phyloP scores from a whole-genome alignment of 345 rosid species.

The Cardamine occulta region DNA sequence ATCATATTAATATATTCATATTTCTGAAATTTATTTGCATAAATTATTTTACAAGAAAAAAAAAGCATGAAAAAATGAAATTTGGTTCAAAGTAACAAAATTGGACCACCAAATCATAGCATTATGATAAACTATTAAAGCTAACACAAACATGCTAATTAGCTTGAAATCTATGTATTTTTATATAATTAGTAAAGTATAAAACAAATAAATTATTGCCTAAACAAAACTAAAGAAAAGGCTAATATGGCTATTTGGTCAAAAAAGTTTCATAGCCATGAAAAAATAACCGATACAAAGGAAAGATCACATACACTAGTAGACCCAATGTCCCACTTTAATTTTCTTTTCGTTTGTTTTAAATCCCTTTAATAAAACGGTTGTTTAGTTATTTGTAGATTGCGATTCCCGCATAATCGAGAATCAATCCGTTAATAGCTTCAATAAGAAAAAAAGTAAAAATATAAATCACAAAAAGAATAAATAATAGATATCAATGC shows the following conservation, averaged over 20 bases:
- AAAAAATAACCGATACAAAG: conserved; percentile 34
- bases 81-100: conserved; percentile 31
- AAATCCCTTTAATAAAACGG: conserved; percentile 31
- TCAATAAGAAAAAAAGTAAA: conserved; percentile 24
- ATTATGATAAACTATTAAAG: conserved; percentile 44
- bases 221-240: conserved; percentile 20
- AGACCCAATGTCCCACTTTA: conserved; percentile 39
- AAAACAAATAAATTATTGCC: conserved; percentile 24
- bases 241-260: conserved; percentile 41
- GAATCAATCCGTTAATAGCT: conserved; percentile 35
- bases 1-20: conserved; percentile 1
- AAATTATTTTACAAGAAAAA: background rate
- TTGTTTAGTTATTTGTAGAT: conserved; percentile 21
- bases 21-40: conserved; percentile 6
- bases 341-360: conserved; percentile 35
- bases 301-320: conserved; percentile 25
- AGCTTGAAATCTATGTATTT: conserved; percentile 26
- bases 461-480: background rate
- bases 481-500: background rate
- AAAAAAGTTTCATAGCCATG: conserved; percentile 42
- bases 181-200: conserved; percentile 27
- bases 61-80: conserved; percentile 16
- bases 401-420: conserved; percentile 27
- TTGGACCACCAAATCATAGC: conserved; percentile 45
- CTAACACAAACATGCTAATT: conserved; percentile 31